Conservation (phyloP, 2,329 filamentous ascomycete species). For the Colletotrichum neosansevieriae region DNA sequence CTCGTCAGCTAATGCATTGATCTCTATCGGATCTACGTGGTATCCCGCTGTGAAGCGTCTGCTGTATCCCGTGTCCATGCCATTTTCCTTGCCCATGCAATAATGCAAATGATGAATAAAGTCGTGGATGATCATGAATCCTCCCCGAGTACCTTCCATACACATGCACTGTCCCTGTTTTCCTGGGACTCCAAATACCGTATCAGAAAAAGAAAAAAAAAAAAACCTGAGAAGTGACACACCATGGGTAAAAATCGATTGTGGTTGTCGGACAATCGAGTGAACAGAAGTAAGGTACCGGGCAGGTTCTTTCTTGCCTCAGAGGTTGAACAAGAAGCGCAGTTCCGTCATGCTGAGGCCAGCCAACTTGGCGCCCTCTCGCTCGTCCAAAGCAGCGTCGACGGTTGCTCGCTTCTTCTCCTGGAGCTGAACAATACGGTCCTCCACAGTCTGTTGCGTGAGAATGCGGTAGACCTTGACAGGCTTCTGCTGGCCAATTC, state of each 20-base stretch:
- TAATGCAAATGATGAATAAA: slow-evolving; percentile 13
- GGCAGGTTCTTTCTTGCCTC: not conserved
- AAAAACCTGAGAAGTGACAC: not conserved
- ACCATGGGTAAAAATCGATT: not conserved
- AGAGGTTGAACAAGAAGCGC: slow-evolving; percentile 71
- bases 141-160: not conserved
- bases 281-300: not conserved
- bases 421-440: slow-evolving; percentile 84
- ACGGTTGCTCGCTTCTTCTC: slow-evolving; percentile 83
- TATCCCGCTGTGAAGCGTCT: slow-evolving; percentile 33
- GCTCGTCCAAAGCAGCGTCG: slow-evolving; percentile 83
- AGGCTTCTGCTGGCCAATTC: slow-evolving; percentile 81
- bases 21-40: not conserved
- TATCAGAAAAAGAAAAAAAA: not conserved
- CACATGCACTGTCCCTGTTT: not conserved
- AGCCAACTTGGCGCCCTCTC: slow-evolving; percentile 73
- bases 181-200: not conserved
- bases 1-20: slow-evolving; percentile 2
- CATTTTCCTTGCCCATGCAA: slow-evolving; percentile 16
- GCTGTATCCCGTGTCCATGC: slow-evolving; percentile 2
- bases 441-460: slow-evolving; percentile 83
- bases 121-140: slow-evolving; percentile 3
- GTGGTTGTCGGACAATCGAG: not conserved
- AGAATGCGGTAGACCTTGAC: slow-evolving; percentile 87
- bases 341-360: slow-evolving; percentile 76